Percentiles rank a stretch among this genome's conserved stretches.
These are phyloP conservation scores for Oryza coarctata DNA, from an alignment of 176 grass and related monocot species.

Conservation along the genomic window DNA sequence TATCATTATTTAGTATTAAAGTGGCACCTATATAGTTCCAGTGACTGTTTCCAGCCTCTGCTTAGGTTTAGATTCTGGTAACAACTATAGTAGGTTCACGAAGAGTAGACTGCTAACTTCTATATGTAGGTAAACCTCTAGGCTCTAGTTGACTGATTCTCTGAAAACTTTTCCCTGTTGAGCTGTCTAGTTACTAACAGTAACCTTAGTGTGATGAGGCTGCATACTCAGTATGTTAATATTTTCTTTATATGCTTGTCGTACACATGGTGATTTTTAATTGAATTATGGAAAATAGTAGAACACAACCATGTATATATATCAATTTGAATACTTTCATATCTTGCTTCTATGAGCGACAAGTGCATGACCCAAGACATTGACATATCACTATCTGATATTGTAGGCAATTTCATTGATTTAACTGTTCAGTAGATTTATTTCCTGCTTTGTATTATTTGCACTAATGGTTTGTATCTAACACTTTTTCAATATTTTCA, in stretches of 20 bases:
- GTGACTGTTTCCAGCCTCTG: background rate
- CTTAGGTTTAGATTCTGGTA: slow-evolving; percentile 2
- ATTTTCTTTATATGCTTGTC: background rate
- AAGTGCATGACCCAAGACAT: background rate
- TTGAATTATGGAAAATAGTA: background rate
- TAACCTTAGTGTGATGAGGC: background rate
- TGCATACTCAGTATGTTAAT: background rate
- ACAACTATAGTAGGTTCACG: background rate
- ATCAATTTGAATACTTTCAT: background rate
- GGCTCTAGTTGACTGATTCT: background rate
- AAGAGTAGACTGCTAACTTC: background rate
- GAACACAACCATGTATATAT: background rate
- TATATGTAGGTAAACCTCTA: background rate
- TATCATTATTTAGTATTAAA: background rate
- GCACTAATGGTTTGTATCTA: background rate
- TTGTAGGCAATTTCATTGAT: background rate
- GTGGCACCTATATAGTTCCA: background rate
- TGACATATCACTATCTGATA: background rate
- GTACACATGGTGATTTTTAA: background rate
- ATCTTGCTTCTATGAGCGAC: background rate
- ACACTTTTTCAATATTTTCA: slow-evolving; percentile 39
- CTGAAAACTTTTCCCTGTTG: background rate
- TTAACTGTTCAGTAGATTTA: background rate
- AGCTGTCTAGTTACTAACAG: background rate
- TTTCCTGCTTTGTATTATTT: slow-evolving; percentile 4